A percentile compares a stretch with the other conserved stretches of the same genome.
Conservation (phyloP, 768 basidiomycete species). For the Boletus rex-veris region DNA sequence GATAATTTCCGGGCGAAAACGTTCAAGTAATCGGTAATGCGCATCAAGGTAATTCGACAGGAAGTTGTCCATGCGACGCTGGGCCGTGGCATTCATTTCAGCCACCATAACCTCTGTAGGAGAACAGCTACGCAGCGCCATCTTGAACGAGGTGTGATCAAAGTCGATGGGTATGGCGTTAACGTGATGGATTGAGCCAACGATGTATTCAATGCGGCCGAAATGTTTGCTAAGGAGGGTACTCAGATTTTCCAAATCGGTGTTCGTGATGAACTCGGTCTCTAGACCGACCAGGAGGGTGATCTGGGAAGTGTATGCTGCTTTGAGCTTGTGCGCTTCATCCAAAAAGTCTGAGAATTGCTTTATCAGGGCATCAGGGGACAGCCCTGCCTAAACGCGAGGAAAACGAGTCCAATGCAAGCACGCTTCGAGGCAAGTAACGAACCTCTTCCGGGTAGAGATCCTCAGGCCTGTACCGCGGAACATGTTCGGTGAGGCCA, state of each 20-base stretch:
- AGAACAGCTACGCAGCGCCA: slow-evolving; percentile 47
- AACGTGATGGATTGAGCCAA: slow-evolving; percentile 94
- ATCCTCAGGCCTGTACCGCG: slow-evolving; percentile 76
- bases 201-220: slow-evolving; percentile 74
- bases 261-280: slow-evolving; percentile 78
- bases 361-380: slow-evolving; percentile 45
- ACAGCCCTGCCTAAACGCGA: slow-evolving; percentile 48
- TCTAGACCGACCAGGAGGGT: slow-evolving; percentile 85
- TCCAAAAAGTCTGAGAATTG: slow-evolving; percentile 74
- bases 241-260: slow-evolving; percentile 60
- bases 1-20: slow-evolving; percentile 81
- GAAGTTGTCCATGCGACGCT: slow-evolving; percentile 42
- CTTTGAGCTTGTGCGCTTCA: slow-evolving; percentile 78
- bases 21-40: slow-evolving; percentile 67
- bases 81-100: slow-evolving; percentile 21
- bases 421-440: slow-evolving; percentile 7
- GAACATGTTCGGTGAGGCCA: slow-evolving; percentile 91
- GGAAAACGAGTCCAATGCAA: slow-evolving; percentile 13
- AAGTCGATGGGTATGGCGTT: slow-evolving; percentile 89
- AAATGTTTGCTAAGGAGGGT: slow-evolving; percentile 46
- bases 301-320: slow-evolving; percentile 59
- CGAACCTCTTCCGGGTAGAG: slow-evolving; percentile 94
- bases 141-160: slow-evolving; percentile 66
- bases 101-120: slow-evolving; percentile 28
- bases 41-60: slow-evolving; percentile 79